Percentiles rank a stretch among this genome's conserved stretches.
phyloP scores from a whole-genome alignment of 352 stramenopile species.

The Pelagophyceae sp. region DNA sequence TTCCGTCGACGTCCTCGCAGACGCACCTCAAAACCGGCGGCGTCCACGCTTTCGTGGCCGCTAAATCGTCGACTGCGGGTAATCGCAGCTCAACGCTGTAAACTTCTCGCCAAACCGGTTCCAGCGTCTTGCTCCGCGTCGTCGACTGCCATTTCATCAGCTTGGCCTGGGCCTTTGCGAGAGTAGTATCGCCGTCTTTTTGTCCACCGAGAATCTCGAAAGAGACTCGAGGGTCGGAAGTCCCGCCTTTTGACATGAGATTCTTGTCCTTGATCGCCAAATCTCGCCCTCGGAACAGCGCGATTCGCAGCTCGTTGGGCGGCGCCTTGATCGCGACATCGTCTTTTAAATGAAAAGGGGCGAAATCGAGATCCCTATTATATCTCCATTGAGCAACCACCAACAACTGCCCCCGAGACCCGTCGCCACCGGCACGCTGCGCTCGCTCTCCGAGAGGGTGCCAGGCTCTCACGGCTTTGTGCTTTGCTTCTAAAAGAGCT shows the following conservation, averaged over 20 bases:
- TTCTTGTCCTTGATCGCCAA: constrained; percentile 20
- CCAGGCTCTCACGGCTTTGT: background rate
- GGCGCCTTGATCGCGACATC: background rate
- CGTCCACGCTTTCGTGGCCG: background rate
- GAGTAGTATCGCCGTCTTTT: background rate
- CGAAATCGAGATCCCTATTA: background rate
- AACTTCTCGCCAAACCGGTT: constrained; percentile 12
- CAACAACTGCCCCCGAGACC: background rate
- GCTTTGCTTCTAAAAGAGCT: background rate
- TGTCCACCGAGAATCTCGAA: background rate
- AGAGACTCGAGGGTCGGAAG: background rate
- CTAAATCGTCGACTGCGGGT: background rate
- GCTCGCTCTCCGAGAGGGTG: constrained; percentile 2
- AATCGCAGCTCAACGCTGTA: background rate
- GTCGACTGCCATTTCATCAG: background rate
- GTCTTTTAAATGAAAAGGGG: background rate
- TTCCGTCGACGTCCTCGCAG: constrained; percentile 9
- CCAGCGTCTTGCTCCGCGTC: constrained; percentile 3
- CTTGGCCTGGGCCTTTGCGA: background rate
- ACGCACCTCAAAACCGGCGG: background rate
- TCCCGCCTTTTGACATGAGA: background rate
- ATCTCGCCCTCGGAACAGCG: background rate
- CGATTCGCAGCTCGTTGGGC: constrained; percentile 9
- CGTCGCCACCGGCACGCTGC: constrained; percentile 2
- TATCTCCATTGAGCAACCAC: background rate